These are phyloP conservation scores for Cicer bijugum DNA, from an alignment of 306 rosid species.

Conservation along the genomic window DNA sequence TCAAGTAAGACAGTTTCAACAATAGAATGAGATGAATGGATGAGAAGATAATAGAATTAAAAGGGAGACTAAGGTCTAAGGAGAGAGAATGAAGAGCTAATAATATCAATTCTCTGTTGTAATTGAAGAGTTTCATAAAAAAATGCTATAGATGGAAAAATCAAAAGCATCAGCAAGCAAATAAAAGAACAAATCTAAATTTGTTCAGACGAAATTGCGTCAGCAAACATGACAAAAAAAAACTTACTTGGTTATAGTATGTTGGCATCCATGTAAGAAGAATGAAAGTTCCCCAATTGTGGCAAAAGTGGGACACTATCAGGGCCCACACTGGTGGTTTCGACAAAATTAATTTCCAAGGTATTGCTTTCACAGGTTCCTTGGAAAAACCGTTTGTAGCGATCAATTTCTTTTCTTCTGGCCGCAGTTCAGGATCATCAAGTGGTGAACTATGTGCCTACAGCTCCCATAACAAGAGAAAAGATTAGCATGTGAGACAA, in stretches of 20 bases:
- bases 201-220: not conserved
- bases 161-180: conserved; percentile 14
- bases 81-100: not conserved
- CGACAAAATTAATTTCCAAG: conserved; percentile 88
- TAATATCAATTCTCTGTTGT: not conserved
- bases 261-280: conserved; percentile 99
- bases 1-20: not conserved
- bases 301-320: conserved; percentile 92
- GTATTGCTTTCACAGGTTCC: conserved; percentile 87
- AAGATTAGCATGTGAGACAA: conserved; percentile 24
- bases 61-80: not conserved
- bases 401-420: conserved; percentile 84
- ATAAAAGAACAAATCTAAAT: conserved; percentile 23
- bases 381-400: conserved; percentile 59
- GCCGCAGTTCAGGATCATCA: conserved; percentile 86
- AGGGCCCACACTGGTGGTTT: conserved; percentile 97
- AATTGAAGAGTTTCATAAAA: not conserved
- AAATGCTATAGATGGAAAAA: not conserved
- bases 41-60: not conserved
- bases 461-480: conserved; percentile 38
- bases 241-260: conserved; percentile 90
- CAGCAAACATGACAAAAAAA: conserved; percentile 20
- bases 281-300: conserved; percentile 99
- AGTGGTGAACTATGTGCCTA: conserved; percentile 95
- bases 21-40: not conserved